Base-by-base conservation (phyloP, 169 alveolate species). In the Eimeria praecox region DNA sequence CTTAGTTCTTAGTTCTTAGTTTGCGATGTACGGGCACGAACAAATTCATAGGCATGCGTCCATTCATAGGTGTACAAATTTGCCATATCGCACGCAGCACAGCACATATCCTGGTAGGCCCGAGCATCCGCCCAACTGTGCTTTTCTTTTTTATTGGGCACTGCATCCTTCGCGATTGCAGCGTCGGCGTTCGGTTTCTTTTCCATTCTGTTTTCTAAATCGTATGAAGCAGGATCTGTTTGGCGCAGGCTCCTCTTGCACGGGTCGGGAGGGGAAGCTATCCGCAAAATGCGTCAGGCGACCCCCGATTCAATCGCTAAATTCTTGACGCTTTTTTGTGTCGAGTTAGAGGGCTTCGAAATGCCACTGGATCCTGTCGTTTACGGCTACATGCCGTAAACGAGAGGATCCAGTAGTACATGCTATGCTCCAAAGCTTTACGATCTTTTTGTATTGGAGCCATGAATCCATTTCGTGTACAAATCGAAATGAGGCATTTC, bases 351-450 rank as follows among this genome's bases (percentile, higher is more conserved):
- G 49, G 93, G 93, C 69, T 56, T 10, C 66, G 49, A 54, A 14
- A 62, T 62, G 64, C 62, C 93, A 1, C 54, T 86, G 1, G 82
- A 62, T 35, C 93, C 93, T 46, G 40, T 86, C 0, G 33, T 44
- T 62, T 59, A 86, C 80, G 93, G 82, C n/a, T n/a, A n/a, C 62
- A 22, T 86, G 82, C 93, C n/a, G n/a, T n/a, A n/a, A 86, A 1
- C 56, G 80, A 82, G 59, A 30, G 35, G 93, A 18, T 20, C 30
- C 3, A 38, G n/a, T n/a, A n/a, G n/a, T 20, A 33, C 0, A 35
- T 33, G 14, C 35, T 1, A 33, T 69, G 24, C 30, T 16, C 2
- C 10, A 35, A n/a, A 38, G 83, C 33, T 0, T 22, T 38, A 73
- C 33, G 35, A 3, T 12, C 4, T 38, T 52, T 20, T 1, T 4